Base-by-base conservation (phyloP, 495 filamentous ascomycete genomes). In the Tuber calosporum region DNA sequence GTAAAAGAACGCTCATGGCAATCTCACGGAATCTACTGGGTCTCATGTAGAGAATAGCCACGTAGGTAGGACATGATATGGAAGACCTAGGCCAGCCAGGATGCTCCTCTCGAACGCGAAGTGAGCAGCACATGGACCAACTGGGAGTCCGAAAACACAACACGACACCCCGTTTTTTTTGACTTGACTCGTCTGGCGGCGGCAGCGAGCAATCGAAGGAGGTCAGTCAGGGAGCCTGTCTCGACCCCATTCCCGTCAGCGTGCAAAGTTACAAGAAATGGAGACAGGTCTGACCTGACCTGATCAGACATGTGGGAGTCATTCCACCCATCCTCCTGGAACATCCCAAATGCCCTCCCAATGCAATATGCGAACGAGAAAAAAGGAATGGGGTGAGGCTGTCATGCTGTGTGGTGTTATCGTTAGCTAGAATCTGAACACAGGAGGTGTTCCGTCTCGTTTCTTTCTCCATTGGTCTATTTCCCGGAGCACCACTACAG, bases 111-210 rank as follows among this genome's bases (percentile, higher is more conserved):
- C n/a, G 53, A 11, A 62, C 3, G 53, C n/a, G 26, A 62, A 62
- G 53, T 43, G 15, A 62, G 53, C 53, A 22, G 53, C n/a, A 62
- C 53, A 62, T 62, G 53, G 53, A 30, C 53, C n/a, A 62, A 62
- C n/a, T 62, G 13, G 48, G 53, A 62, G 53, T 15, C 53, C 53
- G 53, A 30, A 62, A 62, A 30, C 53, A 30, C n/a, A 62, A 62
- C 26, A 62, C n/a, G 53, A 62, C 53, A 62, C n/a, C n/a, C n/a
- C n/a, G n/a, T n/a, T 62, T 7, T 30, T 62, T 26, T 62, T 30
- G 53, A 62, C 48, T 15, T 30, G 8, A 9, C n/a, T 58, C 8
- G 9, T 2, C 9, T 15, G 48, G 48, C 30, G n/a, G 48, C n/a
- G n/a, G n/a, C n/a, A 26, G n/a, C 48, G 30, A 30, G 48, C 13